Base-by-base conservation (phyloP, 306 rosid genomes). In the Prunus padus region DNA sequence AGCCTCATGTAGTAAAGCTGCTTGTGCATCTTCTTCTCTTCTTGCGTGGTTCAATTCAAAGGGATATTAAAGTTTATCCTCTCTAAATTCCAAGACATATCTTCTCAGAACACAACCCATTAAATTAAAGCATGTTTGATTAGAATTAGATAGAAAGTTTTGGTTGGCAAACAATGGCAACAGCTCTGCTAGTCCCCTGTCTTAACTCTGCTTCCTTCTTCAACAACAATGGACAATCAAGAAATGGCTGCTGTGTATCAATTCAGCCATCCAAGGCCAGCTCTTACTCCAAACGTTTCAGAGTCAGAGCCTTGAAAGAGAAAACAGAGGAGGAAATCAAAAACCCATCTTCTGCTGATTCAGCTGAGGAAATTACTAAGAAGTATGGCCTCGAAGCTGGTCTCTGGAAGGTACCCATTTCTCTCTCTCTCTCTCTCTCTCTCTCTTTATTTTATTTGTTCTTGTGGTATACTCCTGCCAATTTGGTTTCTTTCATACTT, bases 331-430 rank as follows among this genome's bases (percentile, higher is more conserved):
- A 91, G 76, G 85, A 91, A 85, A 84, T 81, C 44, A 76, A 91
- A 77, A 76, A 26, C 88, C 82, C 96, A 16, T 14, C 84, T 71
- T 72, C 79, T 47, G 22, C 69, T 46, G 52, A 42, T 83, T 85
- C 93, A 55, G 85, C 90, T 12, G 98, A 94, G 15, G 96, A 91
- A 56, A 78, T 94, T 51, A 86, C 98, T 14, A 84, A 87, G 73
- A 94, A 94, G 75, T 94, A 87, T 72, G 98, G 97, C 51, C 97
- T 94, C 70, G 97, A 94, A 83, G 96, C 90, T 84, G 98, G 93
- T 72, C 90, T 94, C 11, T 94, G 96, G 98, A 88, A 91, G 97
- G 98, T 94, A 71, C 82, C 74, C 76, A 26, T 73, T 79, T 69
- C 59, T 37, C 78, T 52, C 2, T 71, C 23, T 54, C 10, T 77